Base-by-base conservation (phyloP, 169 alveolate species). In the Eimeria maxima region DNA sequence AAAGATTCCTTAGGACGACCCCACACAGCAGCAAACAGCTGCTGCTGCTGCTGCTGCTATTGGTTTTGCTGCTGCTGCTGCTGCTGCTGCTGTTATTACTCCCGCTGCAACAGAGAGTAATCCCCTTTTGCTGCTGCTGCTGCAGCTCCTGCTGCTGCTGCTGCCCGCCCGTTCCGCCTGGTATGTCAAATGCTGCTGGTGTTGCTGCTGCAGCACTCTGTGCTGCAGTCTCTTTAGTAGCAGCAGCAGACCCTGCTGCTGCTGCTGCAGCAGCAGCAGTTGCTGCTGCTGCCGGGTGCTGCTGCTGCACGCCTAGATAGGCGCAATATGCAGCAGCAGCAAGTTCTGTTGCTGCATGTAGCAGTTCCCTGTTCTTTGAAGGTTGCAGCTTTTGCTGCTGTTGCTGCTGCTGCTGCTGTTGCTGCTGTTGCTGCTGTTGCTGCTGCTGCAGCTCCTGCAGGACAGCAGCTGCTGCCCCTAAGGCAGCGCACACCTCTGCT, bases 21-120 rank as follows among this genome's bases (percentile, higher is more conserved):
- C 38, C 80, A 69, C 80, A 27, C 42, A 27, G 38, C 80, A 69
- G 80, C 80, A 27, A 22, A n/a, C 80, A 29, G 45, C 80, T 4
- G 80, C 80, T 29, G 45, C 13, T 29, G 38, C 47, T 22, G 90
- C 47, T 80, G 90, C 22, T 80, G 90, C 71, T 44, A 42, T 45
- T 80, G 71, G 53, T 47, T 1, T 24, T 74, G 86, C 86, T 74
- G 55, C 86, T 5, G 60, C 86, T 33, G 47, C 38, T 5, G 90
- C 90, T 22, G 90, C 47, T 80, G 90, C 22, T 80, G 90, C 71
- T 44, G 60, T 45, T 80, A 71, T 71, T 47, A 71, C 90, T 74
- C 38, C 86, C 44, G 86, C 60, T 38, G 86, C 86, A 42, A 60
- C 86, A 42, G 27, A 14, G 27, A 1, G 1, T 33, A 33, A 33